Evolutionary conservation across 768 basidiomycete species (phyloP).

Genomic region (Mycena olivaceomarginata): DNA sequence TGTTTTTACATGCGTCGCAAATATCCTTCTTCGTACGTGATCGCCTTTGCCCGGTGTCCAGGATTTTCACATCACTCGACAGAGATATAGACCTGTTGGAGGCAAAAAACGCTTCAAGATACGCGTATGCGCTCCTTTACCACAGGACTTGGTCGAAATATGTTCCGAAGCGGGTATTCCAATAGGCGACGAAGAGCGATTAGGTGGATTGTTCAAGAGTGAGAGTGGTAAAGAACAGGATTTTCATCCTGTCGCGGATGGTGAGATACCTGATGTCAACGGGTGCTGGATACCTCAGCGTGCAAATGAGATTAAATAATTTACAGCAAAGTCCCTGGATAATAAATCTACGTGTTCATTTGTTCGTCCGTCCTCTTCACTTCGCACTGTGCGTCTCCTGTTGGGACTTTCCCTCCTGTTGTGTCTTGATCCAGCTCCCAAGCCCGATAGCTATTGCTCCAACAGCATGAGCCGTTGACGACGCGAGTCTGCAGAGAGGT

Average conservation of each 20-base stretch:
- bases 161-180: slow-evolving; percentile 69
- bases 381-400: slow-evolving; percentile 29
- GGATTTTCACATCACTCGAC: slow-evolving; percentile 23
- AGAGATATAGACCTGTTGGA: slow-evolving; percentile 70
- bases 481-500: too few species aligned
- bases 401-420: slow-evolving; percentile 58
- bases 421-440: slow-evolving; percentile 73
- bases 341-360: background rate
- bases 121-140: slow-evolving; percentile 74
- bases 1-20: slow-evolving; percentile 78
- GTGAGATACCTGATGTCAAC: slow-evolving; percentile 59
- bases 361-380: background rate
- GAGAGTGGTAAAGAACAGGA: slow-evolving; percentile 54
- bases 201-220: slow-evolving; percentile 64
- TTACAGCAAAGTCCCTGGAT: slow-evolving; percentile 23
- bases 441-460: slow-evolving; percentile 88
- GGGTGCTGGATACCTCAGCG: slow-evolving; percentile 55
- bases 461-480: slow-evolving; percentile 85
- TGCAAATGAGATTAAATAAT: slow-evolving; percentile 22
- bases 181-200: slow-evolving; percentile 56
- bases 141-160: slow-evolving; percentile 70
- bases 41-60: background rate
- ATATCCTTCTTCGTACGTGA: slow-evolving; percentile 72
- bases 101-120: slow-evolving; percentile 70
- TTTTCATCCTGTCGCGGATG: slow-evolving; percentile 57